Base-by-base conservation (phyloP, 148 eudicot genomes). In the Rhododendron williamsianum region DNA sequence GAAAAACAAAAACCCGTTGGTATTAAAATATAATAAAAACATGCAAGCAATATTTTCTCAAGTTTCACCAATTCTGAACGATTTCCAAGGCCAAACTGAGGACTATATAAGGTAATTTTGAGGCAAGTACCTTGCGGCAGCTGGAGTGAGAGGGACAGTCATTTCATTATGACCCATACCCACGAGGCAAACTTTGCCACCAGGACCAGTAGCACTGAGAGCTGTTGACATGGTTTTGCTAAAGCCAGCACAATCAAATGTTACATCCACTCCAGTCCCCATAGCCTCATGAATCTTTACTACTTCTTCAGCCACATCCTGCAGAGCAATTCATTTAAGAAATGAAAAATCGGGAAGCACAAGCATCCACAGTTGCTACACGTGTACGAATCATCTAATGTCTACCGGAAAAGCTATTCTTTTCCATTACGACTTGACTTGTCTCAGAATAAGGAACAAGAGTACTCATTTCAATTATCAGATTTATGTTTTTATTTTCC, bases 141-240 rank as follows among this genome's bases (percentile, higher is more conserved):
- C 98, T 58, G 96, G 90, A 25, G 98, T 92, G 80, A 95, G 95
- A 35, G 98, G 98, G 80, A 95, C 92, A 65, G 93, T 95, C 95
- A 95, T 93, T 90, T 87, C 93, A 5, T 86, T 87, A 80, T 94
- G 98, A 27, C 98, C 98, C 98, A 95, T 87, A 58, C 98, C 98
- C 72, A 95, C 94, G 6, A 95, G 93, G 90, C 98, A 95, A 69
- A 95, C 98, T 86, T 93, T 95, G 82, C 98, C 98, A 36, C 98
- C 98, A 23, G 94, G 71, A 82, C 94, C 85, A 65, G 98, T 95
- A 78, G 96, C 96, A 80, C 88, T 86, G 11, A 96, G 91, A 71
- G 98, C 98, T n/a, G 95, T 93, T 0, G 98, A 89, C 98, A 96
- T 94, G 67, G 98, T 96, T 88, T 94, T 96, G 91, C 85, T 90